These are phyloP conservation scores for Rosa rugosa DNA, from an alignment of 306 rosid genomes.

Conservation along the genomic window DNA sequence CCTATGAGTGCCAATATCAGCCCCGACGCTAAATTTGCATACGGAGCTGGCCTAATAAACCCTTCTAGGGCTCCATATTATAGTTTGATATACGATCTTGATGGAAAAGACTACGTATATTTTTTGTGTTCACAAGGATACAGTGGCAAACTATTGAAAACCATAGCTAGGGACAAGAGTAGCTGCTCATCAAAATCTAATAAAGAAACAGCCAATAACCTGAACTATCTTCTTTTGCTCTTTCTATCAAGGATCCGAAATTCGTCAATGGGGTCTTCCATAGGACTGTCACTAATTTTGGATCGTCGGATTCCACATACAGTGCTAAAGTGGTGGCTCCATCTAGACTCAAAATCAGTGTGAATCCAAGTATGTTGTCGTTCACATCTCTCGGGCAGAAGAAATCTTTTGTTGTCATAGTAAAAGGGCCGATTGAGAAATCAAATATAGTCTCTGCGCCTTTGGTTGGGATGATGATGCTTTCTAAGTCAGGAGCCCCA, in stretches of 20 bases:
- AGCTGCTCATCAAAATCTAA: not conserved
- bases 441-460: conserved; percentile 29
- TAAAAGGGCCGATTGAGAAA: conserved; percentile 26
- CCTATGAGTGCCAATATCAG: conserved; percentile 24
- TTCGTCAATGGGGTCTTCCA: conserved; percentile 23
- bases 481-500: conserved; percentile 50
- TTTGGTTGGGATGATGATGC: conserved; percentile 53
- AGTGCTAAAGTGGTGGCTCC: conserved; percentile 33
- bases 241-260: conserved; percentile 3
- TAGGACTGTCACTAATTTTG: conserved; percentile 49
- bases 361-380: conserved; percentile 37
- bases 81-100: conserved; percentile 48
- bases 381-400: conserved; percentile 39
- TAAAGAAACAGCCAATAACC: conserved; percentile 19
- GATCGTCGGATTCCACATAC: conserved; percentile 34
- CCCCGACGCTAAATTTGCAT: conserved; percentile 37
- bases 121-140: conserved; percentile 53
- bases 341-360: conserved; percentile 28
- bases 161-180: conserved; percentile 8
- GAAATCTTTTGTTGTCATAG: conserved; percentile 19
- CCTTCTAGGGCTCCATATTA: conserved; percentile 38
- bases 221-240: conserved; percentile 54
- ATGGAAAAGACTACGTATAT: conserved; percentile 23
- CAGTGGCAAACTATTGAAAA: conserved; percentile 21
- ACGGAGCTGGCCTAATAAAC: conserved; percentile 46